A percentile compares a stretch with the other conserved stretches of the same genome.
Evolutionary conservation across 2,329 filamentous ascomycete genomes (phyloP).

Genomic region (Tolypocladium ovalisporum): DNA sequence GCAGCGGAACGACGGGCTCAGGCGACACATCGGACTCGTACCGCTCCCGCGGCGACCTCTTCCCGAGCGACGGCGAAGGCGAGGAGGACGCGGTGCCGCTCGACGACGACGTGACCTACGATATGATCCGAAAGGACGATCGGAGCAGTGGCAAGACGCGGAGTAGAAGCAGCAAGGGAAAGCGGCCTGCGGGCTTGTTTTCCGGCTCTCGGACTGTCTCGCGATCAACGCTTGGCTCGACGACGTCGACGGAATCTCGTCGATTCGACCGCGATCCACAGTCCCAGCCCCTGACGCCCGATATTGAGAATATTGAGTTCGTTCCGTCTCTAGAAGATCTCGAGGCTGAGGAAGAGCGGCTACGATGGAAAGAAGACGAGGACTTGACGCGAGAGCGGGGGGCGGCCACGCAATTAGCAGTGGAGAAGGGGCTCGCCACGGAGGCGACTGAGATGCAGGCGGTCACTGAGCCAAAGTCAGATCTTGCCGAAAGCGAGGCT

Average conservation of each 20-base stretch:
- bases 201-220: conserved; percentile 40
- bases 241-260: conserved; percentile 21
- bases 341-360: conserved; percentile 38
- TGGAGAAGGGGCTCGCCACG: conserved; percentile 33
- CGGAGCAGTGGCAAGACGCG: conserved; percentile 48
- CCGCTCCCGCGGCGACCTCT: conserved; percentile 79
- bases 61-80: conserved; percentile 75
- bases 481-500: conserved; percentile 22
- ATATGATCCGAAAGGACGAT: conserved; percentile 67
- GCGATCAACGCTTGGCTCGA: conserved; percentile 44
- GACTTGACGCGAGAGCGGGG: conserved; percentile 41
- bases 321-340: conserved; percentile 40
- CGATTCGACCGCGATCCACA: conserved; percentile 12
- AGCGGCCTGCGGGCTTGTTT: conserved; percentile 29
- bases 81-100: conserved; percentile 90
- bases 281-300: conserved; percentile 22
- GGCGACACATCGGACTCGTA: conserved; percentile 76
- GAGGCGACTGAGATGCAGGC: conserved; percentile 5
- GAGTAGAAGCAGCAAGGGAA: conserved; percentile 50
- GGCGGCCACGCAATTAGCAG: conserved; percentile 40
- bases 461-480: conserved; percentile 11
- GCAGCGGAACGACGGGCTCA: conserved; percentile 71
- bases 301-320: conserved; percentile 23
- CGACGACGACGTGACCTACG: conserved; percentile 84
- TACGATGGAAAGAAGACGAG: conserved; percentile 40